Evolutionary conservation across 495 filamentous ascomycete genomes (phyloP), one percentile per base, ranked within the genome.

Genomic region (Penicillium robsamsonii): DNA sequence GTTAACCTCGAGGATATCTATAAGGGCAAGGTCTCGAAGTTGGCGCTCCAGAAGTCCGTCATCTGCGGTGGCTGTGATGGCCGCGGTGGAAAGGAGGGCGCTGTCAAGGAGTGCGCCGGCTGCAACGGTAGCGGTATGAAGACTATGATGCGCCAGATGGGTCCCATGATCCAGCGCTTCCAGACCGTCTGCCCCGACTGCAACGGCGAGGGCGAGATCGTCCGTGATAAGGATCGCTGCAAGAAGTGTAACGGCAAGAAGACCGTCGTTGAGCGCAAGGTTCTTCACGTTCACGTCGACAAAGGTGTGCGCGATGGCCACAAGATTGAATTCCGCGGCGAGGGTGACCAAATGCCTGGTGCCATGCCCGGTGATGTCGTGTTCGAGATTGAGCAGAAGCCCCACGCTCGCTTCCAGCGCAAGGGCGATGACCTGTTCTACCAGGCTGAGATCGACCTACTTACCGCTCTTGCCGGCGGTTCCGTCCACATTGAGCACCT

Each of bases 71-170:
- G 90, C 70, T 99, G 94, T 73, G 91, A 96, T 52, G 94, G 94
- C 44, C 90, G 93, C 60, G 94, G 94, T 68, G 95, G 95, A 40
- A 97, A 97, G 78, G 94, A 99, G 54, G 94, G 94, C 56, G 89
- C 95, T 15, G 93, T 97, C 63, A 91, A 89, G 77, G 88, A 87
- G 60, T 99, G 94, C 78, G 67, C 84, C 29, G 87, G 88, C 58
- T 99, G 94, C 73, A 90, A 95, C 57, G 94, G 94, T 64, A 82
- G 85, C 58, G 95, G 94, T 75, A 95, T 96, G 90, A 97, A 97
- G 86, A 96, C 89, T 20, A 97, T 99, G 93, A 97, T 97, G 94
- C 89, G 94, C 65, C 95, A 97, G 80, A 97, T 97, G 92, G 94
- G 95, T 49, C 94, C 94, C 50, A 99, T 99, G 94, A 97, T 97